Evolutionary conservation across 306 rosid species (phyloP), one percentile per base, ranked within the genome.

Genomic region (Inga laurina): DNA sequence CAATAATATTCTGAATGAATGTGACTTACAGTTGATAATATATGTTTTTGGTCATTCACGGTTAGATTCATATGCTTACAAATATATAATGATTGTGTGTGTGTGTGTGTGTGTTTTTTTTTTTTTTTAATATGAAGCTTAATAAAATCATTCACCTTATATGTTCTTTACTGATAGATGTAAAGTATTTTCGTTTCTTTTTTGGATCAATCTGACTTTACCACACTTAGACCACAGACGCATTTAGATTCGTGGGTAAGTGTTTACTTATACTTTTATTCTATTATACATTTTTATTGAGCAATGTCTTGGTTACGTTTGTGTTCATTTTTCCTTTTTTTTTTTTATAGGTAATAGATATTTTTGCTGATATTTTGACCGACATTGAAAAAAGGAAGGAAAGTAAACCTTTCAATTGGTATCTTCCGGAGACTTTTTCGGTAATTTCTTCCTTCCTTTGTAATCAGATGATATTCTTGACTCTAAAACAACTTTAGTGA

Each of bases 41-140:
- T 54, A 54, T 5, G 61, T 19, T 7, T 4, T 54, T 54, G 61
- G 6, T 0, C 8, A 16, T 1, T 5, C 24, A 18, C 0, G 52
- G 61, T 54, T 19, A 54, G 22, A 7, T 54, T 54, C 34, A 48
- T 48, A 0, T 48, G 5, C 34, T 32, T 32, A 32, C 34, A 6
- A 54, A 8, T 54, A 3, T 2, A 5, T n/a, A 2, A n/a, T 8
- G 2, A 3, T 1, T n/a, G 2, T n/a, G 5, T n/a, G 3, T 59
- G 2, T 59, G 8, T 41, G 44, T 3, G 0, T 27, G 0, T 27
- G 0, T 27, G 0, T 0, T 27, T 27, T 0, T 2, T 41, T 0
- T 7, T 41, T 0, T 41, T 5, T 0, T 27, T 27, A 41, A 0
- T 32, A 32, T 32, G 34, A 32, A 41, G 44, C 7, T 41, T 59